Evolutionary conservation across 352 stramenopile species (phyloP), one percentile per base, ranked within the genome.

Genomic region (Globisporangium middletonii): DNA sequence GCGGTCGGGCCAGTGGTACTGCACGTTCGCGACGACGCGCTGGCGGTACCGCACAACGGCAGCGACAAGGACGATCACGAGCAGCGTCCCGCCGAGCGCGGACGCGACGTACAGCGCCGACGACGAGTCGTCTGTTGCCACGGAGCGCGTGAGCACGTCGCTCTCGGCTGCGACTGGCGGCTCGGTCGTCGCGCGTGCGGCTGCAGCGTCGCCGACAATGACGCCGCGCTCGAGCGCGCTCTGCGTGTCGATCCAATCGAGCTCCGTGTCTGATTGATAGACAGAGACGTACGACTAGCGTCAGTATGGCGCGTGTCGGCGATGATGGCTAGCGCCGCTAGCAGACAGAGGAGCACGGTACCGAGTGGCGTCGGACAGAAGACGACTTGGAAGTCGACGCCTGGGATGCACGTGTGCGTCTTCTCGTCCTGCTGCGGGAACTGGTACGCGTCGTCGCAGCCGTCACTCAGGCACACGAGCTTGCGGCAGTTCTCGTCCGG

Each of bases 401-500:
- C 61, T 12, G 65, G 62, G 2, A 52, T 7, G 42, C 80, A 91
- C 30, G 52, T 62, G 60, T 82, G 70, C 13, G 75, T 89, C 63
- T 89, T 89, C 44, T 30, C 57, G 47, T 75, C 56, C 42, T 92
- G 65, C 38, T 76, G 68, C 3, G 82, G 82, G 62, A 73, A 88
- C 33, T 79, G 67, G 59, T 92, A 92, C 1, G 69, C 82, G 47
- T 89, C 82, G 1, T 64, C 57, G 50, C 82, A 92, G 15, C 72
- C 73, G 37, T 80, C 70, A 2, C 52, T 42, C 2, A 83, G 63
- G 58, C 81, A 92, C 7, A 71, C 72, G 63, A 89, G 62, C 5
- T 73, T 68, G 0, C 38, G 26, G 63, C 79, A 89, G 33, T 63
- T 64, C 26, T 57, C 55, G 11, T 53, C 43, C 3, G 18, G 51